Percentiles rank a stretch among this genome's conserved stretches.
These are phyloP conservation scores for Paracorniculantispora psalliotae DNA, from an alignment of 2,329 filamentous ascomycete genomes.

Conservation along the genomic window DNA sequence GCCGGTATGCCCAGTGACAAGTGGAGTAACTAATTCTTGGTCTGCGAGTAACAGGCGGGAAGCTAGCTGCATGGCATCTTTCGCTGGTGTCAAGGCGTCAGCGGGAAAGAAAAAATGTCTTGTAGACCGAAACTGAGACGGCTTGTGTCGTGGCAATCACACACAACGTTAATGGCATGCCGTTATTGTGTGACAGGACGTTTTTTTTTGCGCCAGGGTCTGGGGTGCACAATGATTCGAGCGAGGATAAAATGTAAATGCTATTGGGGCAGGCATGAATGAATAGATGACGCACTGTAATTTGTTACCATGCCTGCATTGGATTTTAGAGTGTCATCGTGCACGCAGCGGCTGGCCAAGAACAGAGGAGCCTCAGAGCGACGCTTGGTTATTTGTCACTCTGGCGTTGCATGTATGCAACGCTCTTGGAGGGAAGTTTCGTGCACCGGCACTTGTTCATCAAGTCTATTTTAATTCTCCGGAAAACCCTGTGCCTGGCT, in stretches of 20 bases:
- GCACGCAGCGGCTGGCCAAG: too few relatives aligned
- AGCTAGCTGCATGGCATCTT: not conserved
- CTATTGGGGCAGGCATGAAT: not conserved
- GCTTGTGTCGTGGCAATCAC: not conserved
- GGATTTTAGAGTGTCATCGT: too few relatives aligned
- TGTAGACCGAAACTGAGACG: not conserved
- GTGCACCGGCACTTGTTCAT: not conserved
- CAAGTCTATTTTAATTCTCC: not conserved
- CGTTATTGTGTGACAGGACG: not conserved
- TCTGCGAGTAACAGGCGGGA: not conserved
- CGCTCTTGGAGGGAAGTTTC: not conserved
- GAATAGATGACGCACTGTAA: not conserved
- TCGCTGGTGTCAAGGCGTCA: not conserved
- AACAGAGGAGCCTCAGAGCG: too few relatives aligned
- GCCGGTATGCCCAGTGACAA: not conserved
- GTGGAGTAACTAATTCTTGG: not conserved
- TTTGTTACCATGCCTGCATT: not conserved
- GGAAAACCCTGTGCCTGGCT: too few relatives aligned
- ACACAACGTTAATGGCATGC: not conserved
- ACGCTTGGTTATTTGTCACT: too few relatives aligned
- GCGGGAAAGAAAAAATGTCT: not conserved
- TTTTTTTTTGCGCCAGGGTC: not conserved
- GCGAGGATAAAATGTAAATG: too few relatives aligned
- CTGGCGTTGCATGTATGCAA: too few relatives aligned
- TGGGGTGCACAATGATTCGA: not conserved